Evolutionary conservation across 2,329 filamentous ascomycete species (phyloP).

Genomic region (Diaporthe nobilis): DNA sequence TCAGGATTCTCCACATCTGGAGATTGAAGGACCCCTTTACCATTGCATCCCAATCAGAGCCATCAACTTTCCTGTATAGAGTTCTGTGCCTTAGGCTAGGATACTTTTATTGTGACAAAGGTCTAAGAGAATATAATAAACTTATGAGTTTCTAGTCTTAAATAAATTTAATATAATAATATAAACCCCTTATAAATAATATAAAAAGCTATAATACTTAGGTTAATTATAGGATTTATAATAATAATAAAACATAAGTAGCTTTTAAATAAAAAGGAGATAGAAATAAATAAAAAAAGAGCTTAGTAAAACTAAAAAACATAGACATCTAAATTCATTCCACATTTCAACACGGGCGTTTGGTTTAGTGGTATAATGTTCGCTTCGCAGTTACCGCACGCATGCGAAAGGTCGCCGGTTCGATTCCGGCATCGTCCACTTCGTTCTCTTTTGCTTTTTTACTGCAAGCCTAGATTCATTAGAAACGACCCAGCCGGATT

Average conservation of each 20-base stretch:
- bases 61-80: background rate
- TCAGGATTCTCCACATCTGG: background rate
- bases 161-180: too few species aligned
- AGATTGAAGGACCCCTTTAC: background rate
- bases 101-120: background rate
- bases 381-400: conserved; percentile 25
- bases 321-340: conserved; percentile 50
- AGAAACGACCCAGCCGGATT: background rate
- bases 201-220: too few species aligned
- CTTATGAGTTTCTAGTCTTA: too few species aligned
- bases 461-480: background rate
- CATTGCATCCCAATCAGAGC: background rate
- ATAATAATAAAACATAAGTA: too few species aligned
- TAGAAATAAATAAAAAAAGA: background rate
- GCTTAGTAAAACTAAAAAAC: background rate
- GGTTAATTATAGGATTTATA: too few species aligned
- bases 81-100: background rate
- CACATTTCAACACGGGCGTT: background rate
- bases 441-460: background rate
- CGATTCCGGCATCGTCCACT: conserved; percentile 36
- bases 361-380: conserved; percentile 38
- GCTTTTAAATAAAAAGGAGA: too few species aligned
- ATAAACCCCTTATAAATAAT: too few species aligned
- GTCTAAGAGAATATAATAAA: too few species aligned
- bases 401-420: conserved; percentile 34